phyloP scores from a whole-genome alignment of 306 rosid genomes.

The Ceratonia siliqua region DNA sequence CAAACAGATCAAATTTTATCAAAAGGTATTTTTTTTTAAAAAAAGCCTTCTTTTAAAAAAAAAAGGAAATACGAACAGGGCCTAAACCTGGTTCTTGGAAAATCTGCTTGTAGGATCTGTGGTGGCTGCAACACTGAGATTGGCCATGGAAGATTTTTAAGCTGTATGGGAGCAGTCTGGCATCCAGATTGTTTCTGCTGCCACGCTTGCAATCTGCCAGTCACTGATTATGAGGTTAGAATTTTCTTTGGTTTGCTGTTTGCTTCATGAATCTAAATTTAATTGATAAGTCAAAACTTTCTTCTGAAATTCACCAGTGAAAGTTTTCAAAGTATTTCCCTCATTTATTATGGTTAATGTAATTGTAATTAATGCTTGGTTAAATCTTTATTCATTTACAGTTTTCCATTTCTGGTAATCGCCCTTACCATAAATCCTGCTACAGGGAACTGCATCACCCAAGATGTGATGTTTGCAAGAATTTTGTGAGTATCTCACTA shows the following conservation, averaged over 20 bases:
- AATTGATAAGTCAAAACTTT: constrained; percentile 21
- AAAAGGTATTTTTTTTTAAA: too few relatives aligned
- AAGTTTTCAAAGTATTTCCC: background rate
- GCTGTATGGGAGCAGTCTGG: constrained; percentile 80
- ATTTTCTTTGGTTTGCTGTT: constrained; percentile 16
- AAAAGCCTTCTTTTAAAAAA: too few relatives aligned
- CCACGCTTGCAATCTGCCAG: constrained; percentile 74
- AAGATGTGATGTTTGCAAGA: constrained; percentile 88
- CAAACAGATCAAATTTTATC: too few relatives aligned
- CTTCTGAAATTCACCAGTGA: constrained; percentile 21
- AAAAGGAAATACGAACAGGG: too few relatives aligned
- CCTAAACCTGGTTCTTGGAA: constrained; percentile 31
- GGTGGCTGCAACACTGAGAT: constrained; percentile 88
- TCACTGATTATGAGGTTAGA: constrained; percentile 82
- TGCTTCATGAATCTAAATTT: background rate
- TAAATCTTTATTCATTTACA: constrained; percentile 45
- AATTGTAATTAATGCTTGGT: constrained; percentile 25
- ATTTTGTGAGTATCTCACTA: constrained; percentile 70
- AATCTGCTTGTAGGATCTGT: constrained; percentile 63
- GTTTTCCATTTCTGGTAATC: constrained; percentile 82
- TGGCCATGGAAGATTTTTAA: constrained; percentile 74
- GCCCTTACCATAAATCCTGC: constrained; percentile 87
- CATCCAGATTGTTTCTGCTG: constrained; percentile 95
- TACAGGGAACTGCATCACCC: constrained; percentile 92
- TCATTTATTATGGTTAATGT: background rate